Evolutionary conservation across 169 alveolate species (phyloP), one percentile per base, ranked within the genome.

Genomic region (Babesia sp.): DNA sequence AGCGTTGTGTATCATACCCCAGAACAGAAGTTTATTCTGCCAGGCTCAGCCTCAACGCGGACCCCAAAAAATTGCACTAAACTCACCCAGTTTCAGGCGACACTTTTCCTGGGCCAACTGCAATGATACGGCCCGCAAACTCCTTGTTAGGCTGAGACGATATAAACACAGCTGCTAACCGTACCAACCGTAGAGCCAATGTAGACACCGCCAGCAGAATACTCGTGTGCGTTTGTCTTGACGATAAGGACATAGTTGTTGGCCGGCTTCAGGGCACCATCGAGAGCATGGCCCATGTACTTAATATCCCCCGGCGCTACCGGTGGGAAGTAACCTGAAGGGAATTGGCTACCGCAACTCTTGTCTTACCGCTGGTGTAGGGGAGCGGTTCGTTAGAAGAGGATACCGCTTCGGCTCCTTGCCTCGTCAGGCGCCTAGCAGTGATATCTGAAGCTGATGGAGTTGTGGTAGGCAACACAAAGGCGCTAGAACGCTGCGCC

Each of bases 11-110:
- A 64, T 81, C 89, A 63, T 81, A 81, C 89, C 89, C 89, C 89
- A 71, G 53, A 57, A 51, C 80, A 81, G 84, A 71, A 34, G 54
- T 71, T 72, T 46, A 29, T 71, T 56, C 84, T 71, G 73, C 84
- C 69, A 81, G 89, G 89, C 89, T 81, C 89, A 81, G 89, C 89
- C 89, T 71, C 71, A 81, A 73, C 89, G 89, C 89, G 12, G 22
- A 1, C 9, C 11, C 26, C 1, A n/a, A 18, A 42, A 24, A 29
- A n/a, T 39, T 5, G 14, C 7, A 18, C 29, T 26, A 50, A 20
- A 71, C 88, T 63, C 22, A 81, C 89, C 89, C 89, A 36, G 89
- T 81, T 8, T 31, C 57, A 22, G 42, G 51, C 41, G 28, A 44
- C 26, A 71, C 1, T 31, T 46, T 79, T 0, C 89, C 89, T 7